Evolutionary conservation across 2,329 filamentous ascomycete genomes (phyloP).

Genomic region (Geoglossum cookeanum): DNA sequence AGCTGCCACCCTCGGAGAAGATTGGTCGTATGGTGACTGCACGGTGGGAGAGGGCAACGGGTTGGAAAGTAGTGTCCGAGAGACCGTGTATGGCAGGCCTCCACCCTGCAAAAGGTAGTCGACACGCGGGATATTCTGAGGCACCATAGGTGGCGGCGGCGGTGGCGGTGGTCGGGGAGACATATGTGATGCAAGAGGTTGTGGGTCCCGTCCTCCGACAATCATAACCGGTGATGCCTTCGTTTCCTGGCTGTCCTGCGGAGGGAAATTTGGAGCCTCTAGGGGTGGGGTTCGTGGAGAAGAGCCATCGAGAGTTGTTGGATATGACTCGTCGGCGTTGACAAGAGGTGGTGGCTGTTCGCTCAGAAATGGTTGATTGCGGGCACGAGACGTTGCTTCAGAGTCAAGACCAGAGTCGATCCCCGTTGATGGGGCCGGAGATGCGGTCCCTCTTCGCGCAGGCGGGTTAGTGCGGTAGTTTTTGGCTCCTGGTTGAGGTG

Average conservation of each 20-base stretch:
- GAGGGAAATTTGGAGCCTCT: slow-evolving; percentile 20
- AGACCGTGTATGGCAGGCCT: slow-evolving; percentile 51
- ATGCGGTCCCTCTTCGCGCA: background rate
- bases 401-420: background rate
- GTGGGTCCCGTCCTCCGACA: slow-evolving; percentile 8
- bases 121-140: slow-evolving; percentile 57
- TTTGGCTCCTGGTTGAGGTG: background rate
- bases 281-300: slow-evolving; percentile 26
- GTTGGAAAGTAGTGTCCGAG: slow-evolving; percentile 45
- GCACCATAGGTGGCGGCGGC: slow-evolving; percentile 48
- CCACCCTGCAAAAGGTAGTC: slow-evolving; percentile 87
- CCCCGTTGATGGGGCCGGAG: background rate
- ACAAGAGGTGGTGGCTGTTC: slow-evolving; percentile 23
- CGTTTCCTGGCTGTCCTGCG: slow-evolving; percentile 10
- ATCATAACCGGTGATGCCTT: slow-evolving; percentile 18
- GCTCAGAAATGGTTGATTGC: slow-evolving; percentile 19
- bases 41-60: slow-evolving; percentile 26
- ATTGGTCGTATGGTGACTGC: slow-evolving; percentile 37
- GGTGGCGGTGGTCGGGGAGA: slow-evolving; percentile 41
- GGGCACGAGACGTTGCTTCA: slow-evolving; percentile 3
- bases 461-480: background rate
- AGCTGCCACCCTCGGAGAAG: slow-evolving; percentile 30
- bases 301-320: slow-evolving; percentile 23
- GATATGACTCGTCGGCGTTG: slow-evolving; percentile 15
- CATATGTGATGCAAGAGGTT: slow-evolving; percentile 14